Percentiles rank a stretch among this genome's conserved stretches.
Conservation (phyloP, 805 yeast species). For the Starmerella bombi region DNA sequence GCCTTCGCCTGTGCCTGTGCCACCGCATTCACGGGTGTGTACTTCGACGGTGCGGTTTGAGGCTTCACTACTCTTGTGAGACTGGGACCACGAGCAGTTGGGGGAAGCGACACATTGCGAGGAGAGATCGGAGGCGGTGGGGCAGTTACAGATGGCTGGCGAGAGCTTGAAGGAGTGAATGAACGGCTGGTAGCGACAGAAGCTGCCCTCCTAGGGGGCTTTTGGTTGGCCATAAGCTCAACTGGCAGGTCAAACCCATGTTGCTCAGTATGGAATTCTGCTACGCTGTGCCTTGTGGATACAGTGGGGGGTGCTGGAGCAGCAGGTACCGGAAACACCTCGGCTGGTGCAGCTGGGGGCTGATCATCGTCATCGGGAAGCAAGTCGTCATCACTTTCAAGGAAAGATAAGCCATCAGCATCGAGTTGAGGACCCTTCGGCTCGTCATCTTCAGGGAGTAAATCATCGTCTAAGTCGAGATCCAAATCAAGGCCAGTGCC, state of each 20-base stretch:
- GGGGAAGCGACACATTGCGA: not conserved
- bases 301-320: no score
- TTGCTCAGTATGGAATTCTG: conserved; percentile 20
- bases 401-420: conserved; percentile 20
- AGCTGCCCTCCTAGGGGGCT: conserved; percentile 17
- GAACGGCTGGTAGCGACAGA: conserved; percentile 5
- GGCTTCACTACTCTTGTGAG: not conserved
- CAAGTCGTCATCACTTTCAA: conserved; percentile 27
- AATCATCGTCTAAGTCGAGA: conserved; percentile 20
- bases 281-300: no score
- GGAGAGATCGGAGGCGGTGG: conserved; percentile 4
- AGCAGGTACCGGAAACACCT: no score
- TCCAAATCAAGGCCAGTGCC: conserved; percentile 1
- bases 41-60: conserved; percentile 3
- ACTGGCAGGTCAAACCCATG: conserved; percentile 28
- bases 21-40: conserved; percentile 1
- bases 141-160: conserved; percentile 2
- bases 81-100: conserved; percentile 2
- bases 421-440: not conserved
- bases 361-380: conserved; percentile 26
- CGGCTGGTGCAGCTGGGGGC: no score
- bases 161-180: conserved; percentile 7
- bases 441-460: conserved; percentile 18
- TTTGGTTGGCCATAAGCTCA: conserved; percentile 23
- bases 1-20: not conserved